Percentiles rank a stretch among this genome's conserved stretches.
phyloP scores from a whole-genome alignment of 2,329 filamentous ascomycete genomes.

The Epichloe baconii region DNA sequence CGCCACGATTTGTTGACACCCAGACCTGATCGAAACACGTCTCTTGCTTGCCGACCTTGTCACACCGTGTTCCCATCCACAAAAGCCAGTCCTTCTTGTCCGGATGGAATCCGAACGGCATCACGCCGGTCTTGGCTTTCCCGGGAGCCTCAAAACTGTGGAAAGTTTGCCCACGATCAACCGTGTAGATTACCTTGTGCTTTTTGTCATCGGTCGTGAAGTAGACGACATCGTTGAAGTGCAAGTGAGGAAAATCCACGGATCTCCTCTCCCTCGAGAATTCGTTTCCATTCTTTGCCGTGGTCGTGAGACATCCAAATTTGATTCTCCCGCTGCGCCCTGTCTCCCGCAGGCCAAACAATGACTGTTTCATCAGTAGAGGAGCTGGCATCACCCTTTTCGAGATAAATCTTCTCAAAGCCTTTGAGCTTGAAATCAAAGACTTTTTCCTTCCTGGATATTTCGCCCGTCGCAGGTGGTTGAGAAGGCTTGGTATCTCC shows the following conservation, averaged over 20 bases:
- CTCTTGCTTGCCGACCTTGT: conserved; percentile 30
- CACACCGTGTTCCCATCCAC: conserved; percentile 70
- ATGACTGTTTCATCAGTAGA: conserved; percentile 61
- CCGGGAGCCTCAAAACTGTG: conserved; percentile 60
- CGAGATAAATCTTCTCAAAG: conserved; percentile 60
- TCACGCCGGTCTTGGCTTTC: conserved; percentile 24
- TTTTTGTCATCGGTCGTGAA: conserved; percentile 52
- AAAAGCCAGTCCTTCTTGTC: conserved; percentile 81
- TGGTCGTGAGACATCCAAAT: conserved; percentile 73
- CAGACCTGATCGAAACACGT: conserved; percentile 64
- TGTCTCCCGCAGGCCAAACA: conserved; percentile 31
- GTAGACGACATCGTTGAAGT: conserved; percentile 76
- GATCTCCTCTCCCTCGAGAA: conserved; percentile 58
- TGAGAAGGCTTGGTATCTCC: conserved; percentile 27
- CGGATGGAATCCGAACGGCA: conserved; percentile 66
- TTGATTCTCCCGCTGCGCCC: conserved; percentile 32
- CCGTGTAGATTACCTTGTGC: conserved; percentile 62
- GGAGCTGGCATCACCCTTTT: conserved; percentile 52
- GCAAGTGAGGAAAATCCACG: conserved; percentile 60
- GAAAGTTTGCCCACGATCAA: conserved; percentile 63
- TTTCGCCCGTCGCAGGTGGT: conserved; percentile 50
- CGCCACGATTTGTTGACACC: conserved; percentile 65
- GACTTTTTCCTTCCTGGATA: conserved; percentile 43
- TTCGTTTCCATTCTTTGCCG: conserved; percentile 69
- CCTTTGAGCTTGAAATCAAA: conserved; percentile 46